phyloP scores from a whole-genome alignment of 176 grass and related monocot genomes.

The Secale cereale region DNA sequence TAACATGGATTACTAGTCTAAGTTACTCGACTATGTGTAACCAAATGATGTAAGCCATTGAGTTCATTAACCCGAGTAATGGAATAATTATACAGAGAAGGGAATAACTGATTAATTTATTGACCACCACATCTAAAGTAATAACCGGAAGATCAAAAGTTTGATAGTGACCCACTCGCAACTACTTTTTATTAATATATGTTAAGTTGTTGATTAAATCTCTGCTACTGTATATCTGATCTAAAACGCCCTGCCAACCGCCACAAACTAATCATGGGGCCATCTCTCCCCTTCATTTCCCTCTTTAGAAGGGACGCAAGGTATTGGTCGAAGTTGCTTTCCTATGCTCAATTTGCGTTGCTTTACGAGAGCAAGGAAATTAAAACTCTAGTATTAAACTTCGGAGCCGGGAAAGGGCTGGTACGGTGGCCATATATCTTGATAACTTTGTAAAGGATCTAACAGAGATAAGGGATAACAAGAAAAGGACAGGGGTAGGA shows the following conservation, averaged over 20 bases:
- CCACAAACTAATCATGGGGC: neutral
- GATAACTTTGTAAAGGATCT: neutral
- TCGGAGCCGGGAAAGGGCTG: neutral
- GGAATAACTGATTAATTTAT: too few relatives aligned
- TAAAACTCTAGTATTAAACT: neutral
- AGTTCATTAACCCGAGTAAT: too few relatives aligned
- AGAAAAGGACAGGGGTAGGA: neutral
- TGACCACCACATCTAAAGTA: too few relatives aligned
- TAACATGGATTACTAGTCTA: too few relatives aligned
- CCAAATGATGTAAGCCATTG: too few relatives aligned
- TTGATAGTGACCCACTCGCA: neutral
- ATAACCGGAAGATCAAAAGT: neutral
- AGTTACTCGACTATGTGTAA: too few relatives aligned
- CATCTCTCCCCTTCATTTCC: neutral
- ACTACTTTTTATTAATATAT: neutral
- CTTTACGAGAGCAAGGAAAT: neutral
- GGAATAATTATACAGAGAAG: too few relatives aligned
- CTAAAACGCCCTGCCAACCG: neutral
- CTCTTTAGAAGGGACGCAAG: neutral
- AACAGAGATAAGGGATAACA: neutral
- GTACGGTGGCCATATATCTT: neutral
- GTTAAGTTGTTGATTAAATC: neutral
- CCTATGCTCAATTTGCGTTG: neutral
- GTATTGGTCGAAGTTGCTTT: neutral
- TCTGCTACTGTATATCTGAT: neutral